Evolutionary conservation across 2,329 filamentous ascomycete species (phyloP), one percentile per base, ranked within the genome.

Genomic region (Nemania abortiva): DNA sequence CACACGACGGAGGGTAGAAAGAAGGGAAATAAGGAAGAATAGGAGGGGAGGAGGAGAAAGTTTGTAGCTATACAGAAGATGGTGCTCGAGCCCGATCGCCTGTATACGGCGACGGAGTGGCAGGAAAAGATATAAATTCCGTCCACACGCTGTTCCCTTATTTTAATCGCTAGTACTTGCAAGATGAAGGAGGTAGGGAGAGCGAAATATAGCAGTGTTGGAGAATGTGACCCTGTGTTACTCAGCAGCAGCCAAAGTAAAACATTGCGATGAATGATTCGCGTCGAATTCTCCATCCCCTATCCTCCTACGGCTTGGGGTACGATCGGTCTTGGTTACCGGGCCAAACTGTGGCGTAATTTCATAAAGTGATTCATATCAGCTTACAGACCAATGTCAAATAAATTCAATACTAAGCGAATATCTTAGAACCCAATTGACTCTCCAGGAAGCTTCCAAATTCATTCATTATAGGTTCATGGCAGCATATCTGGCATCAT

Each of bases 1-100:
- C 53, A 66, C 63, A 68, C 20, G 65, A 52, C 49, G 18, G 10
- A 4, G 29, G 24, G 24, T 63, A 60, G 66, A 66, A 65, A 65
- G 53, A 54, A 65, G 47, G 37, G 39, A 29, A 22, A 6, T 34
- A 13, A 45, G 15, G 24, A 6, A 22, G 24, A 37, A 24, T 2
- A 47, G 34, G 42, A 24, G 6, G 34, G 53, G 29, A 56, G 50
- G 34, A 50, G 27, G 2, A 22, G 50, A 22, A 65, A 55, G 18
- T 47, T 59, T 60, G 50, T 53, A 52, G 45, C 29, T 49, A 45
- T 47, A 47, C 57, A 52, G 31, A 47, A 58, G 42, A 56, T 20
- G 53, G 49, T 29, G 31, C 10, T 24, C 6, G 9, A 54, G 34
- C 42, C 53, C 24, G 45, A 49, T 34, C n/a, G 11, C 54, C 58